These are phyloP conservation scores for Xylaria venustula DNA, from an alignment of 495 filamentous ascomycete species.

Conservation along the genomic window DNA sequence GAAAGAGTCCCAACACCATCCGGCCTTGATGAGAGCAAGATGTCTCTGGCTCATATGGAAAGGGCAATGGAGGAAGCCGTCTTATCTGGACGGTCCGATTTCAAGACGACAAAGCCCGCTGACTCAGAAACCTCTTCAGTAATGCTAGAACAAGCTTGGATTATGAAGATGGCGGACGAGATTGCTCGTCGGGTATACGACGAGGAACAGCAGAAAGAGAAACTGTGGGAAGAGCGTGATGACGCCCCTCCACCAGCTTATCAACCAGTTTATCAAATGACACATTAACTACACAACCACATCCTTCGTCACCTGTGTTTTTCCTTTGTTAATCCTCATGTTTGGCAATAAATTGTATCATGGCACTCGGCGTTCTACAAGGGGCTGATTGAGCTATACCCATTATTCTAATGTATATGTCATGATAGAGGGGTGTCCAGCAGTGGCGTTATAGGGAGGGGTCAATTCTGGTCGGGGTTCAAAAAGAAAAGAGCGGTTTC, in stretches of 20 bases:
- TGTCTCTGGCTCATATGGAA: constrained; percentile 17
- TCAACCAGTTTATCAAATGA: constrained; percentile 46
- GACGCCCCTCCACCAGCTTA: constrained; percentile 66
- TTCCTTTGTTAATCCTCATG: constrained; percentile 23
- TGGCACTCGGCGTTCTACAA: constrained; percentile 25
- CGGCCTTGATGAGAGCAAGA: constrained; percentile 18
- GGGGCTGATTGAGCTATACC: constrained; percentile 13
- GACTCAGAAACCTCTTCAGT: constrained; percentile 47
- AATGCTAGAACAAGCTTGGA: constrained; percentile 80
- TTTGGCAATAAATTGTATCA: constrained; percentile 22
- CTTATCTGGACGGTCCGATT: constrained; percentile 31
- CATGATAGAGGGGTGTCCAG: constrained; percentile 17
- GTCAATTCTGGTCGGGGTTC: constrained; percentile 9
- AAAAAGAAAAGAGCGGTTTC: not conserved
- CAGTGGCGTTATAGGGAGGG: constrained; percentile 23
- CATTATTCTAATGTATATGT: constrained; percentile 25
- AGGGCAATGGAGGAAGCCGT: constrained; percentile 37
- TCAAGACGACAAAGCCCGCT: constrained; percentile 29
- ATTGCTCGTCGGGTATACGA: constrained; percentile 83
- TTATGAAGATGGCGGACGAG: constrained; percentile 87
- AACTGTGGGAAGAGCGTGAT: constrained; percentile 48
- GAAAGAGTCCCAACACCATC: constrained; percentile 11
- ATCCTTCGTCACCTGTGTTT: constrained; percentile 11
- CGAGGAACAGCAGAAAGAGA: constrained; percentile 48
- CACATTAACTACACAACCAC: constrained; percentile 21